Conservation (phyloP, 495 filamentous ascomycete species). For the Wilcoxina mikolae region DNA sequence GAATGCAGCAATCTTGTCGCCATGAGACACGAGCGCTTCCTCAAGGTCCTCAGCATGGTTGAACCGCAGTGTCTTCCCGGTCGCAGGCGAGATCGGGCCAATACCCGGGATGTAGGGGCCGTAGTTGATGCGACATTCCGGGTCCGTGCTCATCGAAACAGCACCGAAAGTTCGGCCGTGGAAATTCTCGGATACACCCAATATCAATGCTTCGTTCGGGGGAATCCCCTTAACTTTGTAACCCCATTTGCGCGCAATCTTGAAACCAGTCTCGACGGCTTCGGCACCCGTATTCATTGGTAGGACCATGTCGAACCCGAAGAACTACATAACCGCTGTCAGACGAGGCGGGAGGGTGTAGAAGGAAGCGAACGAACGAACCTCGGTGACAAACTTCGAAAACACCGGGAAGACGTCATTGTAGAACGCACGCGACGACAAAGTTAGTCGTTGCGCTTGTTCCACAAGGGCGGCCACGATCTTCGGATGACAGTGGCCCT, state of each 20-base stretch:
- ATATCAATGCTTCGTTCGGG: conserved; percentile 65
- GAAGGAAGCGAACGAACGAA: conserved; percentile 14
- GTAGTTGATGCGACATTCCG: conserved; percentile 92
- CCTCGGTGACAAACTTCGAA: conserved; percentile 72
- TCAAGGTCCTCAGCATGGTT: conserved; percentile 72
- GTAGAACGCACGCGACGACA: conserved; percentile 93
- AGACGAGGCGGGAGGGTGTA: background rate
- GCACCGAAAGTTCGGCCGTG: conserved; percentile 93
- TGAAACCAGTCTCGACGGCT: conserved; percentile 95
- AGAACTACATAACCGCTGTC: conserved; percentile 33
- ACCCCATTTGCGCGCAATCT: conserved; percentile 96
- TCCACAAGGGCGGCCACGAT: conserved; percentile 77
- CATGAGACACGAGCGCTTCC: conserved; percentile 62
- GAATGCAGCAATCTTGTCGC: conserved; percentile 77
- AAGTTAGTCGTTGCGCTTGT: conserved; percentile 76
- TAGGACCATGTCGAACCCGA: conserved; percentile 96
- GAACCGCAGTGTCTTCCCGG: conserved; percentile 63
- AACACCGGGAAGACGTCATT: conserved; percentile 98
- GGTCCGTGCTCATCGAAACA: conserved; percentile 85
- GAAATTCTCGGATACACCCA: conserved; percentile 83
- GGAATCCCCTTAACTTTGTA: conserved; percentile 93
- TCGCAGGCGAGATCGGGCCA: conserved; percentile 62
- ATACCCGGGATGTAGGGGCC: conserved; percentile 86
- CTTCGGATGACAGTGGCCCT: conserved; percentile 96
- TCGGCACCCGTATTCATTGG: conserved; percentile 99